Conservation (phyloP, 176 grass and related monocot genomes). For the Thalia dealbata region DNA sequence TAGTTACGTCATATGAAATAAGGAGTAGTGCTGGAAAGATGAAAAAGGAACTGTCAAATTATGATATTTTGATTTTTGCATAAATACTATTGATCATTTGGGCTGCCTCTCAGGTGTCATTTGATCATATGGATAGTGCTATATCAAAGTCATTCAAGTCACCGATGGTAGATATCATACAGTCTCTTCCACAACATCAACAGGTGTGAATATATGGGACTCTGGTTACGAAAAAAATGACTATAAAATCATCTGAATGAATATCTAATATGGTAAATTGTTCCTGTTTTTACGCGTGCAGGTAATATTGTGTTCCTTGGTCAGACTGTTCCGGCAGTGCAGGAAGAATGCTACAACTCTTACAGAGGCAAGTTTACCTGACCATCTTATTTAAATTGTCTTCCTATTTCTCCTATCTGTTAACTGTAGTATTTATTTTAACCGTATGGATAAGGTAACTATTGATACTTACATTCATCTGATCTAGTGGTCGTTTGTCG, state of each 20-base stretch:
- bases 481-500: constrained; percentile 15
- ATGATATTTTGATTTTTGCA: background rate
- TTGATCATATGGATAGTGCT: constrained; percentile 86
- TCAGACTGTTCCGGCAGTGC: constrained; percentile 7
- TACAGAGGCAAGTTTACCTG: constrained; percentile 7
- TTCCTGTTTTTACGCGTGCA: background rate
- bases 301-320: constrained; percentile 20
- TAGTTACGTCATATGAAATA: no score
- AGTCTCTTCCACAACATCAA: constrained; percentile 93
- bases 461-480: background rate
- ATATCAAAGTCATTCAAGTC: constrained; percentile 85
- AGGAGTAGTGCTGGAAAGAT: no score
- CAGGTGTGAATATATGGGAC: constrained; percentile 38
- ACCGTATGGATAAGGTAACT: background rate
- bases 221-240: background rate
- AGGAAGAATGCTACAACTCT: constrained; percentile 24
- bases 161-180: constrained; percentile 56
- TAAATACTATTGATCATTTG: constrained; percentile 13
- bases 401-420: background rate
- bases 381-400: background rate
- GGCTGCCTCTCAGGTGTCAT: constrained; percentile 56
- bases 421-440: background rate
- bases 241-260: background rate
- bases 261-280: background rate
- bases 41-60: background rate